Evolutionary conservation across 129 eudicot genomes (phyloP), one percentile per base, ranked within the genome.

Genomic region (Cynara cardunculus): DNA sequence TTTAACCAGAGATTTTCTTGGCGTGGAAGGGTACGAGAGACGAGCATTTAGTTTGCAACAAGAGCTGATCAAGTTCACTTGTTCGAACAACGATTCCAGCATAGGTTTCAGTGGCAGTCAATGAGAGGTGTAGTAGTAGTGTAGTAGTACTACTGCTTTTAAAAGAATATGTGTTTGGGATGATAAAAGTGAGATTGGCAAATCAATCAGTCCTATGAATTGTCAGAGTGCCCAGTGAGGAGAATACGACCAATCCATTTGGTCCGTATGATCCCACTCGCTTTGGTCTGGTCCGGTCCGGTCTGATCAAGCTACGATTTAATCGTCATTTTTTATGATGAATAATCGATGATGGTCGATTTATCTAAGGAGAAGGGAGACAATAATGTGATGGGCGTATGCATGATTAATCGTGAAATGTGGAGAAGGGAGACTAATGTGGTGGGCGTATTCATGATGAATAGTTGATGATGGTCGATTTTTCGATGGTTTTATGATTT

Each of bases 1-100:
- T n/a, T 76, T 89, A 70, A 93, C 98, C 0, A 83, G 98, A 75
- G 98, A 93, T 87, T 93, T 93, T 80, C 94, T 93, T 27, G 98
- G 98, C 0, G 93, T 93, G 1, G 93, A 91, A 69, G 93, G 88
- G 12, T 77, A 68, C 10, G 87, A 84, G 10, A 75, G 87, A 30
- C 71, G 90, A 37, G 69, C 67, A 0, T 83, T 78, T 69, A 73
- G 79, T 66, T 71, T 88, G 80, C 91, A 83, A 44, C 87, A 89
- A 82, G 93, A 91, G 79, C 35, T 91, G 10, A 83, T 72, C 4
- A 91, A 89, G 64, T 89, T 89, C 26, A 89, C 73, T 21, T 56
- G 73, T 69, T 74, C 88, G 26, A 83, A 83, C 89, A 82, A 71
- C 5, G 81, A 83, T 71, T 78, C 82, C 22, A 71, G 78, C 53